These are phyloP conservation scores for Tetracladium marchalianum DNA, from an alignment of 495 filamentous ascomycete genomes.

Conservation along the genomic window DNA sequence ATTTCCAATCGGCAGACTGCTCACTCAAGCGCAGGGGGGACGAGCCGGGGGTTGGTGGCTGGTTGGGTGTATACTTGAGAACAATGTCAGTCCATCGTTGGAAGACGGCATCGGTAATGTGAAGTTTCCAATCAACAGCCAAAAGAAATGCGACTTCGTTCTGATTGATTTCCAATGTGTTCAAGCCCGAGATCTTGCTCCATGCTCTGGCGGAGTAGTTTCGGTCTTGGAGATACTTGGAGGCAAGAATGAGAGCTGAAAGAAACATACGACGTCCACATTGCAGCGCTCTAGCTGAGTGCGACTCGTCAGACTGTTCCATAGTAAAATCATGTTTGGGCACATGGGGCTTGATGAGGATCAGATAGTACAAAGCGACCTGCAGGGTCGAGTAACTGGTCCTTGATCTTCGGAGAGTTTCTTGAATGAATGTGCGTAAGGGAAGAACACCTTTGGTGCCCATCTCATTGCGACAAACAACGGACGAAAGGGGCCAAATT, in stretches of 20 bases:
- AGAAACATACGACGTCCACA: slow-evolving; percentile 98
- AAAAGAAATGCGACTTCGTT: slow-evolving; percentile 91
- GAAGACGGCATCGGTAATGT: slow-evolving; percentile 80
- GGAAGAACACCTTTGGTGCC: slow-evolving; percentile 68
- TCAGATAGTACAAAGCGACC: slow-evolving; percentile 91
- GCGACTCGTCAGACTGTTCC: slow-evolving; percentile 72
- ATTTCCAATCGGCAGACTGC: slow-evolving; percentile 56
- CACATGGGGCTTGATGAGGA: slow-evolving; percentile 86
- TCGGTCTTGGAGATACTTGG: slow-evolving; percentile 95
- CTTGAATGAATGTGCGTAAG: slow-evolving; percentile 91
- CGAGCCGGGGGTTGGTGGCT: slow-evolving; percentile 47
- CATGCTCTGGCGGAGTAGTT: slow-evolving; percentile 96
- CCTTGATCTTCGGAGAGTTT: slow-evolving; percentile 86
- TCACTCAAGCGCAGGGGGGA: slow-evolving; percentile 26
- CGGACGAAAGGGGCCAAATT: slow-evolving; percentile 82
- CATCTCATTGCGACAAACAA: slow-evolving; percentile 44
- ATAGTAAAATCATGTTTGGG: slow-evolving; percentile 73
- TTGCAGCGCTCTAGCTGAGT: slow-evolving; percentile 71
- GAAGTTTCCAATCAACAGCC: slow-evolving; percentile 88
- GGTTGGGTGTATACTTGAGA: slow-evolving; percentile 66
- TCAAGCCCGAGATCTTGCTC: slow-evolving; percentile 95
- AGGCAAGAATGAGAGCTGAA: slow-evolving; percentile 83
- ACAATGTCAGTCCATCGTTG: slow-evolving; percentile 91
- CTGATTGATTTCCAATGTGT: slow-evolving; percentile 84
- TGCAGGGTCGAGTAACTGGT: slow-evolving; percentile 96